These are phyloP conservation scores for Peniophora sp. DNA, from an alignment of 1,284 basidiomycete genomes.

Conservation along the genomic window DNA sequence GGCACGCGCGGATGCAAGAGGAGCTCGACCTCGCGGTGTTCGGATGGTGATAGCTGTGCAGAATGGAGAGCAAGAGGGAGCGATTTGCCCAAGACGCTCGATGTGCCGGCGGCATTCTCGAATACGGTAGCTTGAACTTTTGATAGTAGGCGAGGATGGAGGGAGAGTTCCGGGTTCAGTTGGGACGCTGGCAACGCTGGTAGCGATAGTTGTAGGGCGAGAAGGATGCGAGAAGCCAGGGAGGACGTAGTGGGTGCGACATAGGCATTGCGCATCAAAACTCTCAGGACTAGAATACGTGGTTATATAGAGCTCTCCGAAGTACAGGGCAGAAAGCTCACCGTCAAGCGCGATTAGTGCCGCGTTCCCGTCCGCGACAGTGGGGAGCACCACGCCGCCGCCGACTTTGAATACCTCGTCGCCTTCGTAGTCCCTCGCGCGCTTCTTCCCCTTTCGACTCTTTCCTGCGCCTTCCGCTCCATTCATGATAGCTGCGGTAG, in stretches of 20 bases:
- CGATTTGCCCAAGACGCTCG: conserved; percentile 50
- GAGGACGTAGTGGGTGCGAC: conserved; percentile 49
- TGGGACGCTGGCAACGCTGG: conserved; percentile 44
- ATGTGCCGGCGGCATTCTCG: conserved; percentile 44
- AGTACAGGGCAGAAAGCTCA: conserved; percentile 20
- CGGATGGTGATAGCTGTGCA: conserved; percentile 2
- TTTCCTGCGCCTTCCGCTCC: conserved; percentile 18
- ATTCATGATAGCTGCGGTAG: conserved; percentile 9
- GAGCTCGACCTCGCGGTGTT: conserved; percentile 45
- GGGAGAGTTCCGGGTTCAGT: conserved; percentile 43
- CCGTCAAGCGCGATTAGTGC: conserved; percentile 57
- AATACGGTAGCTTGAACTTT: conserved; percentile 40
- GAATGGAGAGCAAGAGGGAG: conserved; percentile 40
- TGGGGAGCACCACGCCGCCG: conserved; percentile 40
- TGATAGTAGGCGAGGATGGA: conserved; percentile 35
- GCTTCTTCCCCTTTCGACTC: conserved; percentile 65
- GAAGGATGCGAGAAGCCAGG: conserved; percentile 45
- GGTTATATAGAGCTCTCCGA: conserved; percentile 3
- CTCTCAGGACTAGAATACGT: conserved; percentile 35
- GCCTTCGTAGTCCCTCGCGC: conserved; percentile 66
- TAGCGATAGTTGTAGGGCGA: conserved; percentile 50
- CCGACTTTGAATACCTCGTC: conserved; percentile 67
- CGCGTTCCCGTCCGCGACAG: conserved; percentile 41
- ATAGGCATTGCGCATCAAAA: conserved; percentile 39
- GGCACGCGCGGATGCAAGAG: conserved; percentile 72